Percentiles rank a stretch among this genome's conserved stretches.
Evolutionary conservation across 2,329 filamentous ascomycete species (phyloP).

Genomic region (Epichloe amarillans): DNA sequence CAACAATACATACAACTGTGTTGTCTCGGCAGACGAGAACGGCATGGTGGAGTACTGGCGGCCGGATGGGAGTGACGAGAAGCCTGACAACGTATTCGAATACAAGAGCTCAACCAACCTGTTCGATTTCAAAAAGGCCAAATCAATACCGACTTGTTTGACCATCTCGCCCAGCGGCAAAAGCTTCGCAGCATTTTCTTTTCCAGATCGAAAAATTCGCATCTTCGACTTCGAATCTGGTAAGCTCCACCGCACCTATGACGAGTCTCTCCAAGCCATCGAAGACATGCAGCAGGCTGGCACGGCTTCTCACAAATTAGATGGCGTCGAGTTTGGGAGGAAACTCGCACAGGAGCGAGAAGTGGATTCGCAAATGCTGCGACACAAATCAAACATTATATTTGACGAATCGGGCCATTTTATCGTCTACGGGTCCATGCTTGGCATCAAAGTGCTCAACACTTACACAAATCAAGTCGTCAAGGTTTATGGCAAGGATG

Average conservation of each 20-base stretch:
- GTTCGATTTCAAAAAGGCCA: conserved; percentile 98
- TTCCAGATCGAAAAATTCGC: conserved; percentile 85
- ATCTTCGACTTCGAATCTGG: conserved; percentile 85
- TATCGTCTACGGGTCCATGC: conserved; percentile 81
- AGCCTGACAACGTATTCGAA: conserved; percentile 81
- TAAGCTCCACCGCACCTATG: conserved; percentile 84
- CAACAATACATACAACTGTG: conserved; percentile 80
- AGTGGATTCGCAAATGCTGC: conserved; percentile 55
- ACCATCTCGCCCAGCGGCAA: conserved; percentile 76
- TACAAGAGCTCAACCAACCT: conserved; percentile 90
- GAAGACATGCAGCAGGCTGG: conserved; percentile 96
- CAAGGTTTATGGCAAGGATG: conserved; percentile 80
- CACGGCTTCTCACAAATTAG: conserved; percentile 65
- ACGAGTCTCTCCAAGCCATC: conserved; percentile 80
- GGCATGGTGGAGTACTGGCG: conserved; percentile 98
- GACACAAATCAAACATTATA: conserved; percentile 66
- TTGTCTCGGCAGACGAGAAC: conserved; percentile 73
- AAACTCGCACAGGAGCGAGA: conserved; percentile 78
- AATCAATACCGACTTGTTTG: conserved; percentile 68
- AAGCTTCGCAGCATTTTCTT: conserved; percentile 82
- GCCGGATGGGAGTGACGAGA: conserved; percentile 68
- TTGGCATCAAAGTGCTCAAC: conserved; percentile 91
- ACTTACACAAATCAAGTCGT: conserved; percentile 88
- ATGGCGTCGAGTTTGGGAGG: conserved; percentile 84
- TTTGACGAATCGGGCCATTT: conserved; percentile 97